These are phyloP conservation scores for Viridothelium virens DNA, from an alignment of 495 filamentous ascomycete species.

Conservation along the genomic window DNA sequence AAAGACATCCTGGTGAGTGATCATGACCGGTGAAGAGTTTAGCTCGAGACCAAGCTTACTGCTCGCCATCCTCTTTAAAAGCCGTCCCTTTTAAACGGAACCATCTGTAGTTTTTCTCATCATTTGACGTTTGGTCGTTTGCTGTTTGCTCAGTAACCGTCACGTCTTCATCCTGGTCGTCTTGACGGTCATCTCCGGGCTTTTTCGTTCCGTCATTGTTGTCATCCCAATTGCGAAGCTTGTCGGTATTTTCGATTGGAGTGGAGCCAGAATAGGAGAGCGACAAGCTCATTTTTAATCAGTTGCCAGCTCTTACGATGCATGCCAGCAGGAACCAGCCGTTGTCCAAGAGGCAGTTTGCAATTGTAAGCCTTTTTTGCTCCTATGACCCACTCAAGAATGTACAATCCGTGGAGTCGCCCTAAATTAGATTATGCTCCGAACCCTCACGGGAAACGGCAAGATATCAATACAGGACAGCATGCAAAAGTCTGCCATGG, in stretches of 20 bases:
- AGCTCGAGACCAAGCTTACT: background rate
- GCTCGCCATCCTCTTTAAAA: background rate
- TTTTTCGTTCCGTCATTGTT: background rate
- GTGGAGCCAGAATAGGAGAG: background rate
- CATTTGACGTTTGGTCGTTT: background rate
- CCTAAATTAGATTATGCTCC: too few species aligned
- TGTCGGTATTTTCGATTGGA: conserved; percentile 3
- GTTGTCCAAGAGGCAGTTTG: background rate
- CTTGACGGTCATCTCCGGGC: background rate
- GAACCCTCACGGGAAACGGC: too few species aligned
- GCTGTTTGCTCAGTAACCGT: background rate
- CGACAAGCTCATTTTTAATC: background rate
- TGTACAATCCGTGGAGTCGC: too few species aligned
- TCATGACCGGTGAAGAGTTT: background rate
- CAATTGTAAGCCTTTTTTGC: too few species aligned
- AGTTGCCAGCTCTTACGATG: background rate
- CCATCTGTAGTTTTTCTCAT: background rate
- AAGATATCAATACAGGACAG: too few species aligned
- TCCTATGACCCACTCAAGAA: too few species aligned
- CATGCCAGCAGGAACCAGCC: background rate
- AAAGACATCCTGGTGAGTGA: background rate
- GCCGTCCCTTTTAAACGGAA: background rate
- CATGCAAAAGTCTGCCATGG: too few species aligned
- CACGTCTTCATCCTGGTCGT: background rate
- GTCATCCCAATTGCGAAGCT: background rate